Base-by-base conservation (phyloP, 2,329 filamentous ascomycete species). In the Diaporthe ampelina region DNA sequence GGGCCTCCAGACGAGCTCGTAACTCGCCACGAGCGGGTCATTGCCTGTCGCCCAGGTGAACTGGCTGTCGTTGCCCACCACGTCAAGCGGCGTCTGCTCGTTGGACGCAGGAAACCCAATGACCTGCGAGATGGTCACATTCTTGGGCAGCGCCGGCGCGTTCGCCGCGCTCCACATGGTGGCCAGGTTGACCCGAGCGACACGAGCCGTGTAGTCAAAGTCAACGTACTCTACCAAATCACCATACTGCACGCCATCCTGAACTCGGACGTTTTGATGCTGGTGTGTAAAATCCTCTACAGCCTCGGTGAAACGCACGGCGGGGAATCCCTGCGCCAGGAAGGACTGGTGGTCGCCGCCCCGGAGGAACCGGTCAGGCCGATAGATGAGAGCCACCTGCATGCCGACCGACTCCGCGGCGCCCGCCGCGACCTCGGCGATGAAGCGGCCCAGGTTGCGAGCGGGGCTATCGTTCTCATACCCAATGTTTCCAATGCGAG, bases 181-280 rank as follows among this genome's bases (percentile, higher is more conserved):
- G 0, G 88, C 89, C 1, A 87, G 83, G 76, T 90, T 90, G 37
- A 91, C 88, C 72, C 85, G 86, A 0, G 84, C 88, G 0, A 91
- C 88, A 13, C 89, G 85, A 0, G 87, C 82, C 2, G 86, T 86
- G 78, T 84, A 91, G 4, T 88, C 86, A 74, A 85, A 90, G 78
- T 91, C 89, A n/a, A 88, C 86, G 76, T 89, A 91, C 73, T 90
- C 86, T 10, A 86, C 80, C 6, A 90, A 77, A 72, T 91, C 89
- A 35, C 89, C 89, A 76, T 88, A 91, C 73, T 88, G 86, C 32
- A 83, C 85, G 1, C 87, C 88, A 65, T 87, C 84, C 63, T 85
- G 82, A 17, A 87, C 82, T 1, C 88, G 83, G 0, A 87, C 77
- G 74, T 91, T 84, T 80, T 91, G 89, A 77, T 91, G 89, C 80